phyloP scores from a whole-genome alignment of 1,284 basidiomycete species.

The Ceratobasidium sp. region DNA sequence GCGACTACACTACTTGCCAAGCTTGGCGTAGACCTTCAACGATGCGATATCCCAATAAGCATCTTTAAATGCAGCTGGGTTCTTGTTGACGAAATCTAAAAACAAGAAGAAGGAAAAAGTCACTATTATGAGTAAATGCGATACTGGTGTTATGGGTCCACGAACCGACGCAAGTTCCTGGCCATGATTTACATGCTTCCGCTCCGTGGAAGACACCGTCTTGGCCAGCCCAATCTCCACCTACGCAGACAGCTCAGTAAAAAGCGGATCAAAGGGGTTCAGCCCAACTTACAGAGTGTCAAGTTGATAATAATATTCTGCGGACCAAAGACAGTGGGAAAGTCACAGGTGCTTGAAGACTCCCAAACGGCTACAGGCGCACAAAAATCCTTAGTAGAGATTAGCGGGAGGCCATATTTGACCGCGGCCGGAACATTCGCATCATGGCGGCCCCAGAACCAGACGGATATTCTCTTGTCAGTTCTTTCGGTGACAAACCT shows the following conservation, averaged over 20 bases:
- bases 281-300: constrained; percentile 61
- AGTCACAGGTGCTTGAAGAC: constrained; percentile 63
- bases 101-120: constrained; percentile 7
- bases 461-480: constrained; percentile 57
- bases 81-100: constrained; percentile 71
- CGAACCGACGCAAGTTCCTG: constrained; percentile 66
- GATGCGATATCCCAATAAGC: constrained; percentile 76
- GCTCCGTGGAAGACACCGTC: constrained; percentile 60
- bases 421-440: constrained; percentile 61
- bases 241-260: constrained; percentile 52
- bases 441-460: constrained; percentile 66
- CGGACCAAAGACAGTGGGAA: constrained; percentile 66
- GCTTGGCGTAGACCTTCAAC: constrained; percentile 57
- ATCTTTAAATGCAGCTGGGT: constrained; percentile 72
- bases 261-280: background rate
- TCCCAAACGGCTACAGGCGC: constrained; percentile 71
- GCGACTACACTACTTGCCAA: too few species aligned
- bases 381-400: constrained; percentile 55
- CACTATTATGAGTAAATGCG: background rate
- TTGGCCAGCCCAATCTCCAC: constrained; percentile 71
- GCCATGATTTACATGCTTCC: constrained; percentile 58
- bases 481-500: constrained; percentile 49
- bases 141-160: constrained; percentile 1
- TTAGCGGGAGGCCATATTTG: constrained; percentile 55
- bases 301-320: constrained; percentile 74